A percentile compares a stretch with the other conserved stretches of the same genome.
These are phyloP conservation scores for Kwoniella heveanensis DNA, from an alignment of 768 basidiomycete species.

Conservation along the genomic window DNA sequence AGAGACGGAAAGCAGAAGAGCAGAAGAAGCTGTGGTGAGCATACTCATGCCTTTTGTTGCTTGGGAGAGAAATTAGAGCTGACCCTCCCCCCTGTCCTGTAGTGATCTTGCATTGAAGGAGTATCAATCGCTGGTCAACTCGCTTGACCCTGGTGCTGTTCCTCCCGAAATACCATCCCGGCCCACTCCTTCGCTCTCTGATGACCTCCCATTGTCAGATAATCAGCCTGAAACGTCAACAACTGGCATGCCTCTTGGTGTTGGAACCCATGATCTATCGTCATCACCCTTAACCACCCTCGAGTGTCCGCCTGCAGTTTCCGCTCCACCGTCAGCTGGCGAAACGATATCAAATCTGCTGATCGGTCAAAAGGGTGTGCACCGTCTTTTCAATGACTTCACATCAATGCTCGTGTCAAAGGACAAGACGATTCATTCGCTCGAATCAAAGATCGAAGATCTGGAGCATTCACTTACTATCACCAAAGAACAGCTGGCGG, in stretches of 20 bases:
- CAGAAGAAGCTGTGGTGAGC: conserved; percentile 52
- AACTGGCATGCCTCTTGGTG: neutral
- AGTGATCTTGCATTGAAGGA: conserved; percentile 52
- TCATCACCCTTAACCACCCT: neutral
- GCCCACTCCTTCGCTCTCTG: conserved; percentile 9
- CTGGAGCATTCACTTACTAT: conserved; percentile 32
- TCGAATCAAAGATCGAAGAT: conserved; percentile 37
- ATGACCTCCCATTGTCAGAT: conserved; percentile 1
- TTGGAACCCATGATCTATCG: neutral
- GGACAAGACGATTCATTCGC: conserved; percentile 36
- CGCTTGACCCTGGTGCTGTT: conserved; percentile 38
- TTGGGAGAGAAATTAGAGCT: neutral
- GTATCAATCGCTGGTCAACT: conserved; percentile 40
- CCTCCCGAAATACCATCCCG: conserved; percentile 30
- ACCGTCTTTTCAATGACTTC: conserved; percentile 49
- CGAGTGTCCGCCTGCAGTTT: neutral
- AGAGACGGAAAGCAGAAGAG: conserved; percentile 46
- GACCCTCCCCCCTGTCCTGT: neutral
- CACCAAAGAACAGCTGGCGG: conserved; percentile 31
- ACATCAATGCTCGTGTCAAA: conserved; percentile 32
- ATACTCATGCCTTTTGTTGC: neutral
- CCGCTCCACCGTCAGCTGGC: conserved; percentile 8
- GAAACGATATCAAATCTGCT: conserved; percentile 48
- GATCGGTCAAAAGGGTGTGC: conserved; percentile 47
- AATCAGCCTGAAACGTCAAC: neutral